Evolutionary conservation across 2,329 filamentous ascomycete species (phyloP).

Genomic region (Penicillium sp.): DNA sequence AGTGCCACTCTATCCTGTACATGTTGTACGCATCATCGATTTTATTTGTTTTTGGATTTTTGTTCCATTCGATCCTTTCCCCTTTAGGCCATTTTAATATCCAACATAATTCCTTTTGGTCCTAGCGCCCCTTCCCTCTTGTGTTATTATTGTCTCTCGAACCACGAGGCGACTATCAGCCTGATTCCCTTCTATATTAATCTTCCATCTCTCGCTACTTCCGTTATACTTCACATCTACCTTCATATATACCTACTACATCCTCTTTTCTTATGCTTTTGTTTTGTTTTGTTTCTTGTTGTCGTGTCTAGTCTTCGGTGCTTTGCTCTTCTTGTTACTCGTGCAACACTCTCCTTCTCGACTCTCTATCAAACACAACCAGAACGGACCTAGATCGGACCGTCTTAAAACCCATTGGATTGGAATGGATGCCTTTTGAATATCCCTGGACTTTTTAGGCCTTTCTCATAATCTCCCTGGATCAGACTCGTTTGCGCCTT

Average conservation of each 20-base stretch:
- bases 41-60: conserved; percentile 5
- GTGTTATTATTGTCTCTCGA: conserved; percentile 14
- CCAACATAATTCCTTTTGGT: conserved; percentile 1
- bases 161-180: conserved; percentile 37
- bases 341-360: conserved; percentile 11
- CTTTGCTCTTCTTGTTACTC: background rate
- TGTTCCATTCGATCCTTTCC: conserved; percentile 12
- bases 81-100: conserved; percentile 9
- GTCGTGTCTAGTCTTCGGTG: background rate
- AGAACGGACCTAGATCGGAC: conserved; percentile 7
- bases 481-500: conserved; percentile 19
- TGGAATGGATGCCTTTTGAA: conserved; percentile 27
- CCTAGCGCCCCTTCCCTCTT: background rate
- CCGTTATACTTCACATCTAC: background rate
- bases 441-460: conserved; percentile 9
- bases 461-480: conserved; percentile 10
- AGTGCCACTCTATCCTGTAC: background rate
- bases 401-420: conserved; percentile 8
- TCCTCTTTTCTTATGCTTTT: conserved; percentile 3
- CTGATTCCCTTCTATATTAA: conserved; percentile 18
- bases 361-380: conserved; percentile 12
- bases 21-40: conserved; percentile 10
- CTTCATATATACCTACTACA: conserved; percentile 2
- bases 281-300: conserved; percentile 8
- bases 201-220: conserved; percentile 43